Percentiles rank a stretch among this genome's conserved stretches.
Conservation (phyloP, 2,329 filamentous ascomycete species). For the Beauveria sp. region DNA sequence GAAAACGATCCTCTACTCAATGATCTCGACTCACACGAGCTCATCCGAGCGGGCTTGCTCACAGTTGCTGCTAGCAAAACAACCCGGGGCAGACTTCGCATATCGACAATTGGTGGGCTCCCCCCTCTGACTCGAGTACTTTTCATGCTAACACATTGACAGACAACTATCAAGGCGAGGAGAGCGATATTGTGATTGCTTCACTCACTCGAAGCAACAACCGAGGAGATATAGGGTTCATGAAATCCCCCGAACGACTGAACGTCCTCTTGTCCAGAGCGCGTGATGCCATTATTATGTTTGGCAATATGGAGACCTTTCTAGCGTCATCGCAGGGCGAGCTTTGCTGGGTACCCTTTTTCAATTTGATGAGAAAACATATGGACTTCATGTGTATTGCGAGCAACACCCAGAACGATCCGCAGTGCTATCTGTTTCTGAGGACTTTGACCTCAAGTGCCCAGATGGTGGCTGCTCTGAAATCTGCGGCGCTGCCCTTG, state of each 20-base stretch:
- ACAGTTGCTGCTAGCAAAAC: conserved; percentile 40
- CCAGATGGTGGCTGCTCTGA: conserved; percentile 64
- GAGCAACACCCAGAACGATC: conserved; percentile 47
- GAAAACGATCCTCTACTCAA: conserved; percentile 59
- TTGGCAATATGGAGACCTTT: conserved; percentile 64
- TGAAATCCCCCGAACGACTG: conserved; percentile 40
- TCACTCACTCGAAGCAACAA: conserved; percentile 62
- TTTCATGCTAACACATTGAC: neutral
- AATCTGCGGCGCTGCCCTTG: conserved; percentile 45
- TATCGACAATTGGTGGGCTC: conserved; percentile 62
- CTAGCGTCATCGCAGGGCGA: conserved; percentile 37
- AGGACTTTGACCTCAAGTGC: conserved; percentile 53
- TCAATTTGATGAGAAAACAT: conserved; percentile 45
- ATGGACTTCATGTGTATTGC: conserved; percentile 54
- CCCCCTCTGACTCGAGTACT: neutral
- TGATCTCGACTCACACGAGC: conserved; percentile 58
- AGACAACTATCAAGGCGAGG: conserved; percentile 77
- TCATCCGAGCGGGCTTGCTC: conserved; percentile 53
- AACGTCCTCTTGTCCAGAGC: conserved; percentile 66
- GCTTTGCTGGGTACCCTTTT: conserved; percentile 47
- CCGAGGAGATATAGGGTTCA: conserved; percentile 58
- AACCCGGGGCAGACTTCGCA: conserved; percentile 43
- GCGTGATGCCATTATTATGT: conserved; percentile 56
- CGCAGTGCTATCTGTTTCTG: conserved; percentile 36
- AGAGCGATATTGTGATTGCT: conserved; percentile 63